Conservation (phyloP, 2,329 filamentous ascomycete species). For the Alternaria angustiovoidea region DNA sequence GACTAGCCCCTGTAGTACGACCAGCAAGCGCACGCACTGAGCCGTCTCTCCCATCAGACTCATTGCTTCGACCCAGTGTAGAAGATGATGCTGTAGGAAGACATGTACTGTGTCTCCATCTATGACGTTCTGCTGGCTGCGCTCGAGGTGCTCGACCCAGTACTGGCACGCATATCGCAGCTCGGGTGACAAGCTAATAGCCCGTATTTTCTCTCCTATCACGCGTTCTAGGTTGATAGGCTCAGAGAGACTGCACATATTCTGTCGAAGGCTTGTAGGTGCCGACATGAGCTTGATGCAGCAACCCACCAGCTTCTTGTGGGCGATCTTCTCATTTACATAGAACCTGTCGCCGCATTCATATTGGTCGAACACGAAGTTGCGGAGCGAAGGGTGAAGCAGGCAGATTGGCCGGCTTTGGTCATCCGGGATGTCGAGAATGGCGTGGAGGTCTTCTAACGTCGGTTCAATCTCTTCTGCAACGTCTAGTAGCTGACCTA, state of each 20-base stretch:
- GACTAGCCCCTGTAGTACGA: no score
- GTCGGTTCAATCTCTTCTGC: rapidly evolving
- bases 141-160: slow-evolving; percentile 48
- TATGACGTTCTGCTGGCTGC: slow-evolving; percentile 10
- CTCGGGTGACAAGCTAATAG: slow-evolving; percentile 17
- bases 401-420: no score
- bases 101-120: slow-evolving; percentile 11
- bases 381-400: no score
- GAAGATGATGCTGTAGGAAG: slow-evolving; percentile 19
- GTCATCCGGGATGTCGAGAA: no score
- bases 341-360: rapidly evolving
- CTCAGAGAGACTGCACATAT: slow-evolving; percentile 45
- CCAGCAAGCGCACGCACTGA: no score
- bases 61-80: slow-evolving; percentile 19
- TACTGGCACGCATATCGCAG: slow-evolving; percentile 43
- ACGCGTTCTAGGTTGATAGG: slow-evolving; percentile 16
- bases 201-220: slow-evolving; percentile 15
- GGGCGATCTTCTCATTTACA: slow-evolving; percentile 44
- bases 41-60: slow-evolving; percentile 11
- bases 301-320: slow-evolving; percentile 40
- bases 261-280: slow-evolving; percentile 34
- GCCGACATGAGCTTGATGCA: slow-evolving; percentile 51
- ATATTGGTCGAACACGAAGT: no score
- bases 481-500: no score
- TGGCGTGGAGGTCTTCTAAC: no score